Conservation (phyloP, 2,329 filamentous ascomycete species). For the Fulvia fulva region DNA sequence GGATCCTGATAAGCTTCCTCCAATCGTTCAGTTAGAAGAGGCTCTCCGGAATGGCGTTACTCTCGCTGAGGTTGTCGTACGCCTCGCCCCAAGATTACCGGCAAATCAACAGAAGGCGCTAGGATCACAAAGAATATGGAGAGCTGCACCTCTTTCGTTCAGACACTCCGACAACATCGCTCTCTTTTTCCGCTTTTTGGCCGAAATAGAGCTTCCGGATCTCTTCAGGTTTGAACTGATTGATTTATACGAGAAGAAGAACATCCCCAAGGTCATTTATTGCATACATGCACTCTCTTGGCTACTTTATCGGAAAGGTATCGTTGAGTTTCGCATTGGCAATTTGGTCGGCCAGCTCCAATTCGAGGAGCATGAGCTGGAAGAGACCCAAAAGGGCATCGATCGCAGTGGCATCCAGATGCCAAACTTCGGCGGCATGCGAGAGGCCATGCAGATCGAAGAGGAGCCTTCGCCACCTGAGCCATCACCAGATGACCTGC, state of each 20-base stretch:
- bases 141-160: constrained; percentile 78
- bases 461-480: constrained; percentile 68
- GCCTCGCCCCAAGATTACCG: constrained; percentile 71
- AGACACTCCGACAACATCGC: constrained; percentile 98
- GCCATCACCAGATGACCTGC: constrained; percentile 84
- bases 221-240: constrained; percentile 96
- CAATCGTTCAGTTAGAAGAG: constrained; percentile 91
- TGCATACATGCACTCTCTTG: constrained; percentile 96
- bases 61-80: constrained; percentile 86
- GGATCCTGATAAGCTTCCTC: constrained; percentile 70
- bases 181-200: constrained; percentile 88
- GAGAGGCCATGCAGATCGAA: constrained; percentile 88
- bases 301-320: constrained; percentile 92
- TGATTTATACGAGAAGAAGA: constrained; percentile 98
- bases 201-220: constrained; percentile 87
- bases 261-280: constrained; percentile 98
- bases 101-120: constrained; percentile 39
- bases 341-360: constrained; percentile 95
- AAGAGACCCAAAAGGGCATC: constrained; percentile 93
- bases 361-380: constrained; percentile 95
- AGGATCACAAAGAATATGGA: constrained; percentile 66
- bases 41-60: constrained; percentile 89
- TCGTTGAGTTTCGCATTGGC: constrained; percentile 92
- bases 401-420: constrained; percentile 93
- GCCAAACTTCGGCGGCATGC: constrained; percentile 97